These are phyloP conservation scores for Lipomyces spencermartinsiae DNA, from an alignment of 805 yeast genomes.

Conservation along the genomic window DNA sequence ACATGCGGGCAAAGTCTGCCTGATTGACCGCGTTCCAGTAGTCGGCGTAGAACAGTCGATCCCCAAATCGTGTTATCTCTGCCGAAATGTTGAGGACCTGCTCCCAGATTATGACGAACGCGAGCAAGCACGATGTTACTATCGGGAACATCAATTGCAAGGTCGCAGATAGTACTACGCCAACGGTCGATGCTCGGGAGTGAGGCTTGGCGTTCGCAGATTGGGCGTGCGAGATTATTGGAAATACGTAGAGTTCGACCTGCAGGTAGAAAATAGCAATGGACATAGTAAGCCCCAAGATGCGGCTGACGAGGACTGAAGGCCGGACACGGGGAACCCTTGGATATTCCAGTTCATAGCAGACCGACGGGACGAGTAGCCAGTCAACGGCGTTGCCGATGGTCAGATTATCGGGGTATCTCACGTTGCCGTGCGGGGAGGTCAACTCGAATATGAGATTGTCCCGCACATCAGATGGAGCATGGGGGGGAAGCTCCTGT, in stretches of 20 bases:
- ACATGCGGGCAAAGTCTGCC: conserved; percentile 17
- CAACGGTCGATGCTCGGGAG: not conserved
- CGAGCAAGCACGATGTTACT: not conserved
- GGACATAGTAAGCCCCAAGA: conserved; percentile 3
- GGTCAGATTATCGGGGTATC: conserved; percentile 17
- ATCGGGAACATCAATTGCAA: conserved; percentile 13
- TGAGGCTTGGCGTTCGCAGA: not conserved
- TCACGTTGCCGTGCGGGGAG: not conserved
- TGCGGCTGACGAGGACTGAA: not conserved
- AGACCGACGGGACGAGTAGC: conserved; percentile 20
- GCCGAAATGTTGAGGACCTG: conserved; percentile 18
- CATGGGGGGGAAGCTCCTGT: not conserved
- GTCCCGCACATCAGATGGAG: not conserved
- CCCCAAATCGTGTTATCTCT: conserved; percentile 21
- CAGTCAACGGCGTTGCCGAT: conserved; percentile 8
- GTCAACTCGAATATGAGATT: not conserved
- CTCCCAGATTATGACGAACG: conserved; percentile 22
- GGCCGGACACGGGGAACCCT: conserved; percentile 10
- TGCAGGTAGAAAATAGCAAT: conserved; percentile 10
- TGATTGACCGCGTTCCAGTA: conserved; percentile 20
- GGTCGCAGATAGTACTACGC: conserved; percentile 6
- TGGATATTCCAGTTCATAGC: conserved; percentile 24
- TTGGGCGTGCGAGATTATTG: conserved; percentile 11
- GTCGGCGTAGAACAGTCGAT: conserved; percentile 21
- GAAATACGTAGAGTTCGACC: conserved; percentile 17